Conservation (phyloP, 2,329 filamentous ascomycete species). For the Calonectria hawksworthii region DNA sequence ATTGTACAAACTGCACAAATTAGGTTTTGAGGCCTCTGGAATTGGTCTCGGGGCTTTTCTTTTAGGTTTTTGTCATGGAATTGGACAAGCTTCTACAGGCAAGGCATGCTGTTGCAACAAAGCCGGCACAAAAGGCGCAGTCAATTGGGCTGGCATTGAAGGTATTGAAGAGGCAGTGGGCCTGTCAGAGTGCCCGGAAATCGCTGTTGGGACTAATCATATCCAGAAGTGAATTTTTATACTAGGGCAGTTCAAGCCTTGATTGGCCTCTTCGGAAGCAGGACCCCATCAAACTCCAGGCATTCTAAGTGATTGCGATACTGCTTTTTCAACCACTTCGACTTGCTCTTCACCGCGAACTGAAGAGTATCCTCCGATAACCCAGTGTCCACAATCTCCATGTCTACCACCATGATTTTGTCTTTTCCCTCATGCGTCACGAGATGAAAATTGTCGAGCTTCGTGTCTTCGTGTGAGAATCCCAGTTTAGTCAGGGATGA, state of each 20-base stretch:
- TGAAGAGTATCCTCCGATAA: constrained; percentile 10
- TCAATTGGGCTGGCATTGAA: too few relatives aligned
- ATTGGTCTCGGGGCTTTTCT: not conserved
- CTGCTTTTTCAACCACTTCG: not conserved
- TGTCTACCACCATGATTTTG: constrained; percentile 38
- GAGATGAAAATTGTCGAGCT: constrained; percentile 40
- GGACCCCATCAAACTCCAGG: not conserved
- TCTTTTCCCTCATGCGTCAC: constrained; percentile 27
- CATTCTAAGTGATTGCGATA: not conserved
- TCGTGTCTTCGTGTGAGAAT: constrained; percentile 39
- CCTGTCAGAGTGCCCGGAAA: too few relatives aligned
- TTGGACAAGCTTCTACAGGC: not conserved
- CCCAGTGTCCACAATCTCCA: constrained; percentile 31
- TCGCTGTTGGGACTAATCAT: too few relatives aligned
- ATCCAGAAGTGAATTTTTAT: too few relatives aligned
- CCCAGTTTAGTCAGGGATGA: constrained; percentile 30
- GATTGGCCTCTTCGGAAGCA: not conserved
- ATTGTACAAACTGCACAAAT: not conserved
- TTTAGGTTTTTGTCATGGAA: not conserved
- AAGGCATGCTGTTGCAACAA: not conserved
- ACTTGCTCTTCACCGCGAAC: not conserved
- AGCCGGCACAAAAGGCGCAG: not conserved
- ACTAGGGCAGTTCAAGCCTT: too few relatives aligned
- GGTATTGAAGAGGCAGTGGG: too few relatives aligned
- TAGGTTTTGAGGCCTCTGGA: not conserved